A percentile compares a stretch with the other conserved stretches of the same genome.
phyloP scores from a whole-genome alignment of 2,329 filamentous ascomycete species.

The Berkeleyomyces rouxiae region DNA sequence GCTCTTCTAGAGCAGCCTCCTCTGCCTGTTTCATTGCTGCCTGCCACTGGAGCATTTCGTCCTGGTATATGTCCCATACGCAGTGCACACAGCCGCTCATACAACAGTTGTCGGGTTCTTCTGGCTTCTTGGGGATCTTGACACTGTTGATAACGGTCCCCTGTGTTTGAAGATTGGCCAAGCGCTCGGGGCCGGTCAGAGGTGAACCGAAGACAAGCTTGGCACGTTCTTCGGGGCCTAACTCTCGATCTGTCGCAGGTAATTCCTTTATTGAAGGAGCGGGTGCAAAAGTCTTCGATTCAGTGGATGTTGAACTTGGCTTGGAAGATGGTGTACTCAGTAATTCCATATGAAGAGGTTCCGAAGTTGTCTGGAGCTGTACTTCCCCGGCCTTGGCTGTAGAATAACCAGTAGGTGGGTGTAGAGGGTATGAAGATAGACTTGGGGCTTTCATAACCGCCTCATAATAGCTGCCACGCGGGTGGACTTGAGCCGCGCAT shows the following conservation, averaged over 20 bases:
- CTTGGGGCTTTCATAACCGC: slow-evolving; percentile 30
- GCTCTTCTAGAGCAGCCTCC: slow-evolving; percentile 21
- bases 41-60: slow-evolving; percentile 86
- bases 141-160: slow-evolving; percentile 60
- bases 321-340: neutral
- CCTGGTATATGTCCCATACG: slow-evolving; percentile 82
- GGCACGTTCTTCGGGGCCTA: slow-evolving; percentile 35
- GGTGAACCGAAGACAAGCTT: slow-evolving; percentile 69
- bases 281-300: neutral
- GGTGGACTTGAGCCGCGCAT: slow-evolving; percentile 23
- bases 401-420: neutral
- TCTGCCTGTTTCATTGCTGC: slow-evolving; percentile 39
- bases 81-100: slow-evolving; percentile 98
- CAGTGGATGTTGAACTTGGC: neutral
- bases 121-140: slow-evolving; percentile 63
- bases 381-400: neutral
- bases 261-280: slow-evolving; percentile 16
- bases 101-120: slow-evolving; percentile 94
- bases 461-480: slow-evolving; percentile 43
- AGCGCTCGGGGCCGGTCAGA: slow-evolving; percentile 52
- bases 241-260: slow-evolving; percentile 25
- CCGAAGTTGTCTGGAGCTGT: neutral
- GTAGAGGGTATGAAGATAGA: neutral
- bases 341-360: neutral
- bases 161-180: slow-evolving; percentile 38